Evolutionary conservation across 2,329 filamentous ascomycete genomes (phyloP), one percentile per base, ranked within the genome.

Genomic region (Fusarium udum): DNA sequence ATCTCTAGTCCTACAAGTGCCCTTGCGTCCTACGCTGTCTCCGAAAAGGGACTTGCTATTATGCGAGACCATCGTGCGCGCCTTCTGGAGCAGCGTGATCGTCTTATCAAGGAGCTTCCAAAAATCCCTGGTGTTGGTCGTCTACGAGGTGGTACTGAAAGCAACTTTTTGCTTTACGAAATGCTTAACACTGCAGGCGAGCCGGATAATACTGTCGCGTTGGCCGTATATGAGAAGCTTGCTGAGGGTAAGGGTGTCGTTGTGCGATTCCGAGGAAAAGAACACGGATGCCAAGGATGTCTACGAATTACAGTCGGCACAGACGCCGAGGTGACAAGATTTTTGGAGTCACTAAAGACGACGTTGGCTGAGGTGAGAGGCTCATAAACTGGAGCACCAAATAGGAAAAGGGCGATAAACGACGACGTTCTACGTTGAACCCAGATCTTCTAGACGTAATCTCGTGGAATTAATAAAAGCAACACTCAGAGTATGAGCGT

Each of bases 271-370:
- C 88, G 96, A 76, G 96, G 96, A 53, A 97, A 95, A 84, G 96
- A 99, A 85, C 87, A 93, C 74, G 95, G 95, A 9, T 99, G 96
- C 80, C 82, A 92, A 46, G 96, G 95, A 1, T 98, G 95, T 79
- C 83, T 99, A 81, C 89, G 96, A 62, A 94, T 98, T 75, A 99
- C 96, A 0, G 90, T 99, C 18, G 96, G 96, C 22, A 98, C 95
- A 2, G 93, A 97, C 81, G 84, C 89, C 4, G 96, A 99, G 83
- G 93, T 97, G 14, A 92, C 91, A 32, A 88, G 91, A 67, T 94
- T 98, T 79, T 80, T 99, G 76, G 84, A 85, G 26, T 91, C 95
- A 75, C 82, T 98, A 28, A 85, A 84, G 74, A 83, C 80, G 62
- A 83, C 83, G 4, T 76, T 90, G 62, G 82, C 76, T 4, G 85